Conservation (phyloP, 2,329 filamentous ascomycete genomes). For the Aspergillus tamarii region DNA sequence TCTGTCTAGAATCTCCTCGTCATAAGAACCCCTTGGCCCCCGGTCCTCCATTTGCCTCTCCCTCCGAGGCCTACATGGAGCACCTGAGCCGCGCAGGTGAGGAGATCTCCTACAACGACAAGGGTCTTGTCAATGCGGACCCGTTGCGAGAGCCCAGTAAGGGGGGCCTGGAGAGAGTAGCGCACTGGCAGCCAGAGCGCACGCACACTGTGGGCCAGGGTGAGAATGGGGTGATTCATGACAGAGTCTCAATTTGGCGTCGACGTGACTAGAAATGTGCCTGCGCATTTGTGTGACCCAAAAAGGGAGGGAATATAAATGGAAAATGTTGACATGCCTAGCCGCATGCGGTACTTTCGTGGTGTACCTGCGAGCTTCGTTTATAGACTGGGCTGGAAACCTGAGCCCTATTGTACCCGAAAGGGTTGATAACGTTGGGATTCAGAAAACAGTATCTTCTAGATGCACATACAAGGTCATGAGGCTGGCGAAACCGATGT, state of each 20-base stretch:
- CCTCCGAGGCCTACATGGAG: slow-evolving; percentile 69
- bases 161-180: slow-evolving; percentile 49
- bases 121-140: slow-evolving; percentile 53
- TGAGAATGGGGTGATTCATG: slow-evolving; percentile 42
- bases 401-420: too few species aligned
- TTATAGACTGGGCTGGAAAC: too few species aligned
- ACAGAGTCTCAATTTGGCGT: slow-evolving; percentile 48
- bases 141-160: slow-evolving; percentile 49
- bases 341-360: too few species aligned
- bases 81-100: slow-evolving; percentile 72
- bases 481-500: too few species aligned
- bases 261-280: slow-evolving; percentile 33
- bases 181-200: slow-evolving; percentile 58
- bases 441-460: too few species aligned
- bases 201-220: slow-evolving; percentile 59
- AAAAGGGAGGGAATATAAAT: slow-evolving; percentile 1
- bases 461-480: too few species aligned
- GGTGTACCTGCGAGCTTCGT: too few species aligned
- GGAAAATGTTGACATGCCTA: not conserved
- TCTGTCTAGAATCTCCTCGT: slow-evolving; percentile 76
- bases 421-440: too few species aligned
- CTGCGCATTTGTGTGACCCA: slow-evolving; percentile 7
- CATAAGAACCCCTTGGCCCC: slow-evolving; percentile 65
- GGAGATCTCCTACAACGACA: slow-evolving; percentile 63
- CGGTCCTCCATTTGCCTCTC: slow-evolving; percentile 75